phyloP scores from a whole-genome alignment of 2,329 filamentous ascomycete genomes.

The Epichloe uncinata region DNA sequence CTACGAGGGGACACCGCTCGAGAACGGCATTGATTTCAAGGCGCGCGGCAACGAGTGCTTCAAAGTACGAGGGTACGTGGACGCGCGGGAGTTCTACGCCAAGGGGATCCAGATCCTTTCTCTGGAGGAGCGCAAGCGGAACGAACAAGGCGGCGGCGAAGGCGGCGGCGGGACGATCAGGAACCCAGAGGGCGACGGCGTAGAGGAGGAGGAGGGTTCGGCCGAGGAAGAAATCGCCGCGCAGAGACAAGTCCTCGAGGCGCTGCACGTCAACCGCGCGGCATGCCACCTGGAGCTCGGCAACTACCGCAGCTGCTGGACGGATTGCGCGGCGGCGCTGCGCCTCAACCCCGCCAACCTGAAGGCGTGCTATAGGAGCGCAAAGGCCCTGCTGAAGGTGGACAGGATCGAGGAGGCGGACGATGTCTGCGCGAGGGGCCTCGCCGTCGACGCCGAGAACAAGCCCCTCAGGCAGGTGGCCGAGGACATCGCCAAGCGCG shows the following conservation, averaged over 20 bases:
- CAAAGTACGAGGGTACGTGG: no score
- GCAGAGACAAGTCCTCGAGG: constrained; percentile 56
- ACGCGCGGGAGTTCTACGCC: no score
- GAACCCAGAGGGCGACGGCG: no score
- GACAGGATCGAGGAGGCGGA: constrained; percentile 68
- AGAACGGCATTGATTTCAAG: no score
- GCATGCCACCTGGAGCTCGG: constrained; percentile 77
- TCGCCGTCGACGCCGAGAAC: constrained; percentile 60
- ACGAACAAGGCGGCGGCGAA: no score
- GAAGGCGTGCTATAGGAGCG: constrained; percentile 84
- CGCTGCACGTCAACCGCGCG: constrained; percentile 74
- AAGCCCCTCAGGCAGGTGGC: constrained; percentile 48
- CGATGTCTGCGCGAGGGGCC: constrained; percentile 62
- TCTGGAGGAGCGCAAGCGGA: no score
- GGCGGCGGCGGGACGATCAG: no score
- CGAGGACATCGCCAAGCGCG: constrained; percentile 48
- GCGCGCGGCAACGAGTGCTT: no score
- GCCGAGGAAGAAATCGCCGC: constrained; percentile 43
- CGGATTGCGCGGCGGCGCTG: constrained; percentile 71
- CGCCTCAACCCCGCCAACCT: constrained; percentile 67
- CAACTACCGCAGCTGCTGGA: constrained; percentile 78
- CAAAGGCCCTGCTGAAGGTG: constrained; percentile 63
- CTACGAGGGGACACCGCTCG: no score
- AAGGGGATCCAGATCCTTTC: no score
- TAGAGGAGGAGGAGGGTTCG: constrained; percentile 13